phyloP scores from a whole-genome alignment of 78 protist genomes.

The Andalucia godoyi region DNA sequence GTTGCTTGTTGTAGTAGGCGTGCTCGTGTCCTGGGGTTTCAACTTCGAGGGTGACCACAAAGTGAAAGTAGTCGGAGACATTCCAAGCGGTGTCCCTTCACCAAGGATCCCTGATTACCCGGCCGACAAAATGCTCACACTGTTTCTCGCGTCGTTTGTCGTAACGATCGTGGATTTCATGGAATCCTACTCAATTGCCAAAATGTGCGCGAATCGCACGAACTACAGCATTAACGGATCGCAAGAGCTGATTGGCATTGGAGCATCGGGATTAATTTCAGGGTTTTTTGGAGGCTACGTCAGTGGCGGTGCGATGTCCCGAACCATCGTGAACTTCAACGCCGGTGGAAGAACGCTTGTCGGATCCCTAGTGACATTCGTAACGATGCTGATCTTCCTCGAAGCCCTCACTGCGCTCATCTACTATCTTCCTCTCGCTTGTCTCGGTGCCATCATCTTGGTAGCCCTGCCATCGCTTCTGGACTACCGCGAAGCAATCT shows the following conservation, averaged over 20 bases:
- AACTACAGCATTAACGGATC: conserved; percentile 25
- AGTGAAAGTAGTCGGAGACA: conserved; percentile 35
- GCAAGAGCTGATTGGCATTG: conserved; percentile 66
- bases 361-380: conserved; percentile 14
- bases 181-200: conserved; percentile 40
- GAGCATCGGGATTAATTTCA: conserved; percentile 45
- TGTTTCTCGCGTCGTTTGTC: conserved; percentile 14
- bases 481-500: conserved; percentile 14
- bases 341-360: conserved; percentile 40
- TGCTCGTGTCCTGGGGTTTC: conserved; percentile 16
- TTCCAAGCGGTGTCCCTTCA: conserved; percentile 48
- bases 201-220: conserved; percentile 24
- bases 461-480: conserved; percentile 43
- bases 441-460: conserved; percentile 46
- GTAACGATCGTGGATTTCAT: conserved; percentile 46
- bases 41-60: conserved; percentile 11
- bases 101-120: neutral
- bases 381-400: conserved; percentile 28
- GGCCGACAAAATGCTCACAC: neutral
- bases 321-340: conserved; percentile 47
- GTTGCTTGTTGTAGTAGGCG: conserved; percentile 32
- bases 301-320: conserved; percentile 46
- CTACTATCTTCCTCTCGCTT: conserved; percentile 37
- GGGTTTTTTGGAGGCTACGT: conserved; percentile 49
- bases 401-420: conserved; percentile 26